phyloP scores from a whole-genome alignment of 2,329 filamentous ascomycete genomes.

The Aureobasidium sp. region DNA sequence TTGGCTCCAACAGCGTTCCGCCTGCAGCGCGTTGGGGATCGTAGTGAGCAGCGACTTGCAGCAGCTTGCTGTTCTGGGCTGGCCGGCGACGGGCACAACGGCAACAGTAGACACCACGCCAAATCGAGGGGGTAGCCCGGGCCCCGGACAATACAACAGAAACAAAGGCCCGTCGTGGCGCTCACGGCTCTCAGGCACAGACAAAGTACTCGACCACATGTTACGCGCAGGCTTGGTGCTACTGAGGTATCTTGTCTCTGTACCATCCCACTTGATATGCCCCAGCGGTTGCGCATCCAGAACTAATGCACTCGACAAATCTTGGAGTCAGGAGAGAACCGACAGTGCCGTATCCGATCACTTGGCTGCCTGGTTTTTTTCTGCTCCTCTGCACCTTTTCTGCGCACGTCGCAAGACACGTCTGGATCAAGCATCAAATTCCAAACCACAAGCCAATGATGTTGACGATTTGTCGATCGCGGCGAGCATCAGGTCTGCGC shows the following conservation, averaged over 20 bases:
- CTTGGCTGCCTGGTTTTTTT: neutral
- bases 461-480: conserved; percentile 5
- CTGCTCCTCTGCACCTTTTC: neutral
- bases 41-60: conserved; percentile 5
- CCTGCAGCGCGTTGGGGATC: conserved; percentile 12
- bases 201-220: conserved; percentile 4
- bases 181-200: conserved; percentile 1
- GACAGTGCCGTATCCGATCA: neutral
- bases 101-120: conserved; percentile 9
- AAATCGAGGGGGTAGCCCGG: conserved; percentile 5
- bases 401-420: neutral
- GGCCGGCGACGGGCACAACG: conserved; percentile 10
- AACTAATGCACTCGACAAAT: conserved; percentile 3
- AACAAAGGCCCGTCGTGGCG: conserved; percentile 8
- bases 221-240: conserved; percentile 5
- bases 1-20: conserved; percentile 8
- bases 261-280: neutral
- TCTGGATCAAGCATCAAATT: neutral
- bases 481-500: neutral
- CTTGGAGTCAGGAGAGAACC: conserved; percentile 6
- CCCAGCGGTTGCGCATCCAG: conserved; percentile 2
- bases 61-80: conserved; percentile 11
- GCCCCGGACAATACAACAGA: conserved; percentile 10
- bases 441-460: neutral
- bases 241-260: conserved; percentile 8